Evolutionary conservation across 164 flowering plant genomes (phyloP), one percentile per base, ranked within the genome.

Genomic region (Aristolochia fimbriata): DNA sequence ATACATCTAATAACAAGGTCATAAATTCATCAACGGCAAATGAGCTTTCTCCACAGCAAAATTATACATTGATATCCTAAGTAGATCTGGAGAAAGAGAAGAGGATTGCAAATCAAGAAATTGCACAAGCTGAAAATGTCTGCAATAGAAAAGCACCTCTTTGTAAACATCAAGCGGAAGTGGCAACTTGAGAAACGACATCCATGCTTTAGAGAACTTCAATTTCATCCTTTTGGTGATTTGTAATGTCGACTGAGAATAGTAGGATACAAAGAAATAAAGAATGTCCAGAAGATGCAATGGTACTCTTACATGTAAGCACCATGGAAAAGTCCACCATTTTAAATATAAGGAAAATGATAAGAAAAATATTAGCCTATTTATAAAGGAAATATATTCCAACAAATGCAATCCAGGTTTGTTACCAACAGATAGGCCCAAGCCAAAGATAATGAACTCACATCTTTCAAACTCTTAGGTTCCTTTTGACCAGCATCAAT

Each of bases 161-260:
- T 90, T 93, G 80, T 93, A 93, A 64, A 90, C 74, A 68, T 88
- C 88, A 67, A 90, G 71, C 48, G 99, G 96, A 59, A 88, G 91
- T 6, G 84, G 81, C 54, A 90, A 70, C 71, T 85, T 78, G 47
- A 93, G 91, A 72, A 90, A 88, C 24, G 96, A 74, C 61, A 81
- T 68, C 97, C 99, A 93, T 52, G 96, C 95, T 70, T 85, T 86
- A 5, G 83, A 83, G 47, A 88, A 88, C 75, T 90, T 90, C 43
- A 68, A 56, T 68, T 80, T 90, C 80, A 87, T 81, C 79, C 71
- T 93, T 68, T 83, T 90, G 58, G 73, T 63, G 51, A 83, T 64
- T 7, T 48, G 69, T 31, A 73, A 55, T 27, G 83, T 57, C 54
- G 84, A 76, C 43, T 76, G 66, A 21, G 71, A 78, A 93, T 91